Percentiles rank a stretch among this genome's conserved stretches.
Conservation (phyloP, 768 basidiomycete genomes). For the Postia placenta region DNA sequence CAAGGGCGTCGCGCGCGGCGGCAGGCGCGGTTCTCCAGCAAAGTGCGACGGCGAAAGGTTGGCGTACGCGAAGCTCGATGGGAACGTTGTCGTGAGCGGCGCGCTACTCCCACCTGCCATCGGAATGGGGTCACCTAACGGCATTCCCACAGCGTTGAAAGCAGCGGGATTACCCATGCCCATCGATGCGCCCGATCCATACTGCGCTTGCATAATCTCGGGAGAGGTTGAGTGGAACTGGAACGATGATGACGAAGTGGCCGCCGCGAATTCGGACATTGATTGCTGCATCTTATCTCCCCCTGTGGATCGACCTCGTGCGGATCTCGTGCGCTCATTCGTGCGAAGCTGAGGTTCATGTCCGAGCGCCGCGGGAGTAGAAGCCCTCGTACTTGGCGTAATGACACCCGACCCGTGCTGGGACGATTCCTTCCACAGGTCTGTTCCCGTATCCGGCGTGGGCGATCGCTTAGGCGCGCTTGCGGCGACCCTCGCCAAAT, state of each 20-base stretch:
- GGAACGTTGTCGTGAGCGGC: slow-evolving; percentile 16
- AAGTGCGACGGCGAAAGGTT: slow-evolving; percentile 20
- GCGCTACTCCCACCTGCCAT: background rate
- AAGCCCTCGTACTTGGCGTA: slow-evolving; percentile 7
- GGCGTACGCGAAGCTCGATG: slow-evolving; percentile 17
- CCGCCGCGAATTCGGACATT: background rate
- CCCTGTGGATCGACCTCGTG: background rate
- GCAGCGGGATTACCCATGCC: background rate
- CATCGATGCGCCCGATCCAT: background rate
- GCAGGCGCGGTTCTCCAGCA: slow-evolving; percentile 4
- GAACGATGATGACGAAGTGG: background rate
- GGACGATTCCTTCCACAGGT: slow-evolving; percentile 4
- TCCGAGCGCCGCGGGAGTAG: slow-evolving; percentile 3
- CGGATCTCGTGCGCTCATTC: background rate
- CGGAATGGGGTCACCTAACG: background rate
- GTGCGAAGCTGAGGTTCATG: background rate
- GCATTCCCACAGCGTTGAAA: background rate
- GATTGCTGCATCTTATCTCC: too few relatives aligned
- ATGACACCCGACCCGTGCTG: slow-evolving; percentile 9
- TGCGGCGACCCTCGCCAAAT: slow-evolving; percentile 35
- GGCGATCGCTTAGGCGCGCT: slow-evolving; percentile 36
- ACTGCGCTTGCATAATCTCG: slow-evolving; percentile 5
- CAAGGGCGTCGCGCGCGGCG: background rate
- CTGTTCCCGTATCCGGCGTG: slow-evolving; percentile 9
- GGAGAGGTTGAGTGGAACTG: slow-evolving; percentile 2